These are phyloP conservation scores for Lasiodiplodia sp. DNA, from an alignment of 2,329 filamentous ascomycete genomes.

Conservation along the genomic window DNA sequence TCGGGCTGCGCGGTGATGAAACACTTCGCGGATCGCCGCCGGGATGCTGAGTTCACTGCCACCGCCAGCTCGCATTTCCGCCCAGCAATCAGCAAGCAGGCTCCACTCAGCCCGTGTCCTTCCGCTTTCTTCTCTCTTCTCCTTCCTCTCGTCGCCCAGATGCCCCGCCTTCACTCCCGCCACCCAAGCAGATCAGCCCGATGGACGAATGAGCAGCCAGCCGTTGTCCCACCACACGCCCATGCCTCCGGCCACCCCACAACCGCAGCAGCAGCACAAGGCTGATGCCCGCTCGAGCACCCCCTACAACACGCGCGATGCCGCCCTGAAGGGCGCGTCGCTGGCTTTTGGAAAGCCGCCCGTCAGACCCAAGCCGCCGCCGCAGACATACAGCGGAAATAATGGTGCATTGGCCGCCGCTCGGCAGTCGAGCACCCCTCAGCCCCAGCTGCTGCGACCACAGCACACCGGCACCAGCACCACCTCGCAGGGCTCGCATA, in stretches of 20 bases:
- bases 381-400: conserved; percentile 48
- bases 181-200: conserved; percentile 33
- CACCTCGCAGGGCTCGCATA: conserved; percentile 5
- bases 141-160: conserved; percentile 7
- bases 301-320: conserved; percentile 49
- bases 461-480: conserved; percentile 27
- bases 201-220: conserved; percentile 49
- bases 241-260: conserved; percentile 38
- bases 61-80: conserved; percentile 2
- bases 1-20: conserved; percentile 6
- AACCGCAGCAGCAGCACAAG: conserved; percentile 39
- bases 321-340: conserved; percentile 58
- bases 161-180: conserved; percentile 2
- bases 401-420: conserved; percentile 57
- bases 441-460: conserved; percentile 18
- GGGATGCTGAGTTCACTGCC: not conserved
- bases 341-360: conserved; percentile 57
- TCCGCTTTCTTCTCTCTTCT: not conserved
- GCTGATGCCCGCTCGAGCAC: conserved; percentile 46
- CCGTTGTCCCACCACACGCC: conserved; percentile 34
- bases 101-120: conserved; percentile 3
- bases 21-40: not conserved
- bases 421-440: conserved; percentile 23
- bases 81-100: not conserved
- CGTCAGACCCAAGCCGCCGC: conserved; percentile 49